Conservation (phyloP, 805 yeast genomes). For the Pichia scutulata region DNA sequence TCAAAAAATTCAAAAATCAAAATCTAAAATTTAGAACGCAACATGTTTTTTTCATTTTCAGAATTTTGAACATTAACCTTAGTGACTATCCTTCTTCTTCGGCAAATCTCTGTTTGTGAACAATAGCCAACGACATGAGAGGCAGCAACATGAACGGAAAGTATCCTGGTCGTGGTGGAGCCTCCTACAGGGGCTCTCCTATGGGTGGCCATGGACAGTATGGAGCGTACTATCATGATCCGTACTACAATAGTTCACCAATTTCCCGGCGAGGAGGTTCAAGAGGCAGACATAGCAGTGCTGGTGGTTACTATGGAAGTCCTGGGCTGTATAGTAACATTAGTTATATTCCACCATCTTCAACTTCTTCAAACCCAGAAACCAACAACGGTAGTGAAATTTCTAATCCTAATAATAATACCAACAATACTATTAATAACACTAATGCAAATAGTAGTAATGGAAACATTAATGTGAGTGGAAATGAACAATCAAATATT, state of each 20-base stretch:
- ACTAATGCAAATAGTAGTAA: not conserved
- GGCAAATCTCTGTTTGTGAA: not conserved
- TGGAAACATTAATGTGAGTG: not conserved
- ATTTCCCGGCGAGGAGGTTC: not conserved
- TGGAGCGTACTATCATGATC: constrained; percentile 5
- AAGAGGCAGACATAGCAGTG: not conserved
- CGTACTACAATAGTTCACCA: constrained; percentile 3
- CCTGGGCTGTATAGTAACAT: not conserved
- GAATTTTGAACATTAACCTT: not conserved
- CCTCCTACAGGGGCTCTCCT: not conserved
- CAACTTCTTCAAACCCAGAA: not conserved
- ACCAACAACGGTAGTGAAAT: not conserved
- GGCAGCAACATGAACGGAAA: not conserved
- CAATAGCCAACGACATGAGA: not conserved
- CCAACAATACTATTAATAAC: not conserved
- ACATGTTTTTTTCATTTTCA: not conserved
- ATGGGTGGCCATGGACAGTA: not conserved
- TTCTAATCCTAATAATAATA: not conserved
- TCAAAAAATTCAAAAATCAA: not conserved
- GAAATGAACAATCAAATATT: not conserved
- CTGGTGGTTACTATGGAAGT: not conserved
- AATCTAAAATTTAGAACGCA: not conserved
- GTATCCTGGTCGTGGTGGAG: not conserved
- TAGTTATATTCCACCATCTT: not conserved
- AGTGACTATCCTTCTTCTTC: not conserved